phyloP scores from a whole-genome alignment of 768 basidiomycete species.

The Imleria badia region DNA sequence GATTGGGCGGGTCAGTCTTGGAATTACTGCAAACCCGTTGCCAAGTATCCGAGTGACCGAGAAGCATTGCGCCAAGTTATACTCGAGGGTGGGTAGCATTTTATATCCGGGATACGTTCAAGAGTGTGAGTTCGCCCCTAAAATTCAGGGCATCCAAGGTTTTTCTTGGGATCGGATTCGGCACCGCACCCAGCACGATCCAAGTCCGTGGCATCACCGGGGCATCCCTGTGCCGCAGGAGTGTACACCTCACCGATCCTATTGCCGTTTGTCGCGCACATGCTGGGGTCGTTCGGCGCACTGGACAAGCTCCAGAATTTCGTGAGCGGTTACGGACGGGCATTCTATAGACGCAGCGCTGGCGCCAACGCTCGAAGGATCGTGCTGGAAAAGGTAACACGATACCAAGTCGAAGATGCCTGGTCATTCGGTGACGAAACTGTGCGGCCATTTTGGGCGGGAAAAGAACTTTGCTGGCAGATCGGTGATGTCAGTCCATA shows the following conservation, averaged over 20 bases:
- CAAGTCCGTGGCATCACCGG: conserved; percentile 70
- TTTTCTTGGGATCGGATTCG: conserved; percentile 97
- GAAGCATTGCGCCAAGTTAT: conserved; percentile 77
- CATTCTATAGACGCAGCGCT: conserved; percentile 62
- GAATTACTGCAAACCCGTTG: conserved; percentile 97
- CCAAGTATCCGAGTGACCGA: conserved; percentile 93
- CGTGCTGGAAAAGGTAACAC: conserved; percentile 41
- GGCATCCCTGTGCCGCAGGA: conserved; percentile 85
- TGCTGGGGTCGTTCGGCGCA: conserved; percentile 86
- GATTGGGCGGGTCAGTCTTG: conserved; percentile 95
- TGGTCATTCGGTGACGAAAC: conserved; percentile 46
- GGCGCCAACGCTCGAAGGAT: conserved; percentile 37
- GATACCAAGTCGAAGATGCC: conserved; percentile 43
- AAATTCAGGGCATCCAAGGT: conserved; percentile 77
- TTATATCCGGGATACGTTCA: background rate
- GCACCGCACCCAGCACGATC: conserved; percentile 81
- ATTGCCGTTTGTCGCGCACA: conserved; percentile 84
- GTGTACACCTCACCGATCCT: conserved; percentile 94
- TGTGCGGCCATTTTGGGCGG: conserved; percentile 87
- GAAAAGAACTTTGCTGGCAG: conserved; percentile 76
- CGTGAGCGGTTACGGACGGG: conserved; percentile 73
- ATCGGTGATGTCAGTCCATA: conserved; percentile 32
- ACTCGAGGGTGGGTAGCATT: conserved; percentile 53
- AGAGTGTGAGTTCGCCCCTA: background rate
- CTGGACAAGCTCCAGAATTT: conserved; percentile 81